Evolutionary conservation across 78 protist species (phyloP), one percentile per base, ranked within the genome.

Genomic region (Dictyostelium capitatum): DNA sequence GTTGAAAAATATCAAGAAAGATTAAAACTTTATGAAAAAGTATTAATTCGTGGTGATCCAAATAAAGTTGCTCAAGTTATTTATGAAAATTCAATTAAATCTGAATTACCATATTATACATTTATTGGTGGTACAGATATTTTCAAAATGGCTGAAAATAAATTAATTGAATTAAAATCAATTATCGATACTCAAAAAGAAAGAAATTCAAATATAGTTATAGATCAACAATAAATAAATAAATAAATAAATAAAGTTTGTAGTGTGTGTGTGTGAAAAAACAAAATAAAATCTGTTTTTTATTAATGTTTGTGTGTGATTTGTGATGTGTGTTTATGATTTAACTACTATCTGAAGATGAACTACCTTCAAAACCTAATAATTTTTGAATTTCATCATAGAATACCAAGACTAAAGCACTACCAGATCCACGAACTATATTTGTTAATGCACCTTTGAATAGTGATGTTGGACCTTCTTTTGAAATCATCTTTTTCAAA

Each of bases 401-500:
- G 0, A 67, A 78, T 74, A 79, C 98, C 28, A 98, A 97, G 57
- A 97, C 98, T n/a, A 57, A 46, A 6, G 99, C 99, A 53, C 96
- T 93, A 41, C 92, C 99, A 19, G 95, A 53, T 51, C 92, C 95
- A 56, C 99, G 96, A 77, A 97, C 78, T 43, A 80, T 73, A 98
- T 98, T 98, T 32, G 99, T 95, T n/a, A 97, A 96, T 30, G 98
- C 97, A 20, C 99, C 99, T 95, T 97, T 97, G 97, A 97, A 98
- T 91, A 98, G 67, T 46, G 98, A 70, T 32, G 62, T 41, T 59
- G 56, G 2, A 9, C 98, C 98, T 90, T 98, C 98, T 17, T 92
- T 48, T 74, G 20, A 25, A 51, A 84, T 5, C 82, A 98, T 89
- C 95, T 96, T 56, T 51, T 2, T 23, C 74, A 32, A 65, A 89